These are phyloP conservation scores for Epichloe scottii DNA, from an alignment of 2,329 filamentous ascomycete species.

Conservation along the genomic window DNA sequence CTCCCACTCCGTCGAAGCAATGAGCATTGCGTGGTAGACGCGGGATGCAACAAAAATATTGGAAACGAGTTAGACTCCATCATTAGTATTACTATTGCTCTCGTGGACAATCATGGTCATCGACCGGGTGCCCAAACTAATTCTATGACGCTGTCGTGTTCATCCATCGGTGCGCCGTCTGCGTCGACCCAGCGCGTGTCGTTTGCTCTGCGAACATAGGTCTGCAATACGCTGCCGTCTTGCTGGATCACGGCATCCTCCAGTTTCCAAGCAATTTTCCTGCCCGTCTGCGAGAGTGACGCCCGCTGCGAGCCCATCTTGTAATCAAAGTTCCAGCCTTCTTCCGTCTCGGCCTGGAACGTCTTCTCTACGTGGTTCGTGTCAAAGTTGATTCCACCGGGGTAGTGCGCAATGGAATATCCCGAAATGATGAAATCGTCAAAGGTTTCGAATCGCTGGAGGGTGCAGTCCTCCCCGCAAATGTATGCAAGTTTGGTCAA, in stretches of 20 bases:
- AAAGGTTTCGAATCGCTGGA: conserved; percentile 43
- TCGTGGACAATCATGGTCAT: no score
- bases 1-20: no score
- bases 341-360: conserved; percentile 33
- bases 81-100: no score
- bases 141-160: conserved; percentile 40
- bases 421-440: conserved; percentile 44
- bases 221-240: conserved; percentile 38
- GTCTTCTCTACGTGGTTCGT: conserved; percentile 38
- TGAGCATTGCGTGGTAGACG: no score
- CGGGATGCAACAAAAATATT: no score
- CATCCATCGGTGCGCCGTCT: conserved; percentile 33
- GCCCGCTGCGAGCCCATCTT: conserved; percentile 35
- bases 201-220: conserved; percentile 37
- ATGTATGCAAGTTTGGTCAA: conserved; percentile 40
- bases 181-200: conserved; percentile 38
- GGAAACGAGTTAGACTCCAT: no score
- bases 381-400: conserved; percentile 34
- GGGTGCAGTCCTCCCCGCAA: conserved; percentile 36
- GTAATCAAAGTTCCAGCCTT: conserved; percentile 35
- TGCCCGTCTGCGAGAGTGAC: conserved; percentile 32
- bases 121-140: conserved; percentile 36
- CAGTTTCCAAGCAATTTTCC: conserved; percentile 40
- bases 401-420: conserved; percentile 46
- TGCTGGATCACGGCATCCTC: conserved; percentile 31